A percentile compares a stretch with the other conserved stretches of the same genome.
phyloP scores from a whole-genome alignment of 768 basidiomycete genomes.

The Krasilnikovozyma curviuscula region DNA sequence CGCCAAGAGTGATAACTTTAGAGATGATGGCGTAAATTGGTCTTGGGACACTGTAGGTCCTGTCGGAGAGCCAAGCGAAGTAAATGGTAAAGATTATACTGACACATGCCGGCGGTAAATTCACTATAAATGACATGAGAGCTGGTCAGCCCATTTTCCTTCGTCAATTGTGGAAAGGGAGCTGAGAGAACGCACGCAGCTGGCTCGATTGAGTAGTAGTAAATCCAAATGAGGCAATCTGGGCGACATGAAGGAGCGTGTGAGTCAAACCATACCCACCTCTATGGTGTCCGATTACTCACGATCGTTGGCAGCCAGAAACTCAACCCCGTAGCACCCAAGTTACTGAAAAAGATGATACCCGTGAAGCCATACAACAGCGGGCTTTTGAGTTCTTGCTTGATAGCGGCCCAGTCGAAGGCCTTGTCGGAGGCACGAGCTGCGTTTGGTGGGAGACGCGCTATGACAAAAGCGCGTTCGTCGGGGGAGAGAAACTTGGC shows the following conservation, averaged over 20 bases:
- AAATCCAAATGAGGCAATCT: slow-evolving; percentile 15
- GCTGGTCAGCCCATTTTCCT: too few species aligned
- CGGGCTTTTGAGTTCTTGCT: slow-evolving; percentile 12
- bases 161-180: too few species aligned
- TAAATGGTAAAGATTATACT: slow-evolving; percentile 11
- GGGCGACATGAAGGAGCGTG: too few species aligned
- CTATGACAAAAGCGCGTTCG: slow-evolving; percentile 14
- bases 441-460: slow-evolving; percentile 16
- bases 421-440: slow-evolving; percentile 12
- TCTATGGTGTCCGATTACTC: too few species aligned
- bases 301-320: slow-evolving; percentile 20
- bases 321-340: slow-evolving; percentile 9
- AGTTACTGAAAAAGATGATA: slow-evolving; percentile 1
- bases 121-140: too few species aligned
- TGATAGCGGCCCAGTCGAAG: slow-evolving; percentile 13
- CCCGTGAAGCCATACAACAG: slow-evolving; percentile 10
- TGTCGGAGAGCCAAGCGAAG: slow-evolving; percentile 7
- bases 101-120: slow-evolving; percentile 15
- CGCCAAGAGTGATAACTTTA: slow-evolving; percentile 1
- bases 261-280: too few species aligned
- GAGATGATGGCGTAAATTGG: not conserved
- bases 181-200: too few species aligned
- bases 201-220: slow-evolving; percentile 4
- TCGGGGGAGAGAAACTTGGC: slow-evolving; percentile 17
- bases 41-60: not conserved